phyloP scores from a whole-genome alignment of 352 stramenopile genomes.

The Phytopythium delawarense region DNA sequence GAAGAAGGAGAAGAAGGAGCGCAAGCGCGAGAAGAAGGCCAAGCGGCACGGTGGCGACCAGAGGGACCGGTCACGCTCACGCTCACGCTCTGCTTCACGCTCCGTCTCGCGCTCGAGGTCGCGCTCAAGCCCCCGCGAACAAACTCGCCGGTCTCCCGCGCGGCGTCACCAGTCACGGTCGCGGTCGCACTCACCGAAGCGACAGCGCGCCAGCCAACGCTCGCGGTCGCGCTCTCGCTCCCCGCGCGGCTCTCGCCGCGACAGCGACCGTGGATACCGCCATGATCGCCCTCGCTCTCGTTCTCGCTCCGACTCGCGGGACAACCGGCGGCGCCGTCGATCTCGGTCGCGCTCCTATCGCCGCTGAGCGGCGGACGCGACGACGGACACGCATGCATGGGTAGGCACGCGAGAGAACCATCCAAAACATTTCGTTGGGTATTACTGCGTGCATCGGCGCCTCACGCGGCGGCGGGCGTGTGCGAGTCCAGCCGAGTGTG shows the following conservation, averaged over 20 bases:
- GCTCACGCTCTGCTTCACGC: slow-evolving; percentile 5
- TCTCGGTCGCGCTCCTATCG: background rate
- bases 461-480: background rate
- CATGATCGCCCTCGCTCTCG: slow-evolving; percentile 1
- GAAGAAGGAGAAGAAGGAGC: slow-evolving; percentile 67
- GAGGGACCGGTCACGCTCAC: slow-evolving; percentile 12
- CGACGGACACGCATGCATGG: background rate
- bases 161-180: slow-evolving; percentile 8
- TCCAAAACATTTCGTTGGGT: background rate
- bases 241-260: slow-evolving; percentile 2
- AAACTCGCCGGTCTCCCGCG: background rate
- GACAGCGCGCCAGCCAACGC: slow-evolving; percentile 4
- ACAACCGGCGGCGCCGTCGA: slow-evolving; percentile 1
- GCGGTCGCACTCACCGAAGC: slow-evolving; percentile 10
- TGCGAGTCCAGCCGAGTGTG: background rate
- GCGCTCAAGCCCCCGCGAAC: slow-evolving; percentile 9
- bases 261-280: background rate
- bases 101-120: slow-evolving; percentile 1
- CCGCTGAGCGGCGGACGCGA: background rate
- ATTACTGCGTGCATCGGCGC: background rate
- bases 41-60: background rate
- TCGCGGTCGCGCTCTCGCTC: slow-evolving; percentile 9
- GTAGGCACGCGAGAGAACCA: background rate
- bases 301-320: slow-evolving; percentile 4
- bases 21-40: slow-evolving; percentile 29